Base-by-base conservation (phyloP, 73 alveolate species). In the Tetrahymena borealis region DNA sequence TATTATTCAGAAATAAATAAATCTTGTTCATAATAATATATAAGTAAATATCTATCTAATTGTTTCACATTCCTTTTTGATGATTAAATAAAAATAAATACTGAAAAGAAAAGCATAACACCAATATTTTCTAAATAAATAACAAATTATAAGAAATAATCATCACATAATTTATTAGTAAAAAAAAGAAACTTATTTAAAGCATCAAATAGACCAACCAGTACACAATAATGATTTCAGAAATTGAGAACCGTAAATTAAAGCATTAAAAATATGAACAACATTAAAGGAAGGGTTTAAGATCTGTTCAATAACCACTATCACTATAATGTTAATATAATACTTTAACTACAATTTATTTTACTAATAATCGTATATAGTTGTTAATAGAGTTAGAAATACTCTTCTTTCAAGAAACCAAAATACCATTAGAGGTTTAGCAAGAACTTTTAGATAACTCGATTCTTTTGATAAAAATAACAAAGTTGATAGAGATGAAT, bases 381-480 rank as follows among this genome's bases (percentile, higher is more conserved):
- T 93, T 33, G 38, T 93, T 10, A 93, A 93, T 79, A 40, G 95
- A 85, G 95, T 93, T 85, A 90, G 95, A 60, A 90, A 79, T 38
- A 91, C 93, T 31, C 92, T 93, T 28, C 78, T 79, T 33, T 91
- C 95, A 7, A 97, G 98, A 96, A 99, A 99, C 12, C 91, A 98
- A 8, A 97, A 94, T 36, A 94, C 99, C 20, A 96, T 98, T 43
- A 93, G 99, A 90, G 96, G 97, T 15, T 94, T 97, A 39, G 99
- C 99, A 16, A 93, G 98, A 92, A 91, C 97, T 10, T 98, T 98
- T 96, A 94, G 99, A 94, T 94, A 92, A 77, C 94, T 98, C 38
- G 97, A 95, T 93, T 96, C 99, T 40, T 97, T 94, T 91, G 99
- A 97, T 94, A 99, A 99, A n/a, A 97, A 97, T 95, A 96, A 97